These are phyloP conservation scores for Alloteropsis semialata DNA, from an alignment of 176 grass and related monocot genomes.

Conservation along the genomic window DNA sequence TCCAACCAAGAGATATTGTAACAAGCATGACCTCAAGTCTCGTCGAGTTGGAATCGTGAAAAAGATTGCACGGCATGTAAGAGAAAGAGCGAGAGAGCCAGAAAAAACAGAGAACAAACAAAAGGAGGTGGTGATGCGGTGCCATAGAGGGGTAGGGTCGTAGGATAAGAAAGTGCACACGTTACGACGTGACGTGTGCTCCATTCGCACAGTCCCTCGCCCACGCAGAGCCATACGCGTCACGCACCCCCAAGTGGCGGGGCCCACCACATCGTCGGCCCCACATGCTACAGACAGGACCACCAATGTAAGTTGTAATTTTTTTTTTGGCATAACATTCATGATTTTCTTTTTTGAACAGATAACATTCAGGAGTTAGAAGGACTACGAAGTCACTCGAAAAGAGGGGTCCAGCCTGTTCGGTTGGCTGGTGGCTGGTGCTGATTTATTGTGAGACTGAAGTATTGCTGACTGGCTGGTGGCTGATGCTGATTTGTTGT, in stretches of 20 bases:
- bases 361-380: no score
- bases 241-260: not conserved
- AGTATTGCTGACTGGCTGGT: no score
- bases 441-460: no score
- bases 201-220: not conserved
- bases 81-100: no score
- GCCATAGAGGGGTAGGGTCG: not conserved
- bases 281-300: not conserved
- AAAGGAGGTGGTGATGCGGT: not conserved
- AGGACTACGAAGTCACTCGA: no score
- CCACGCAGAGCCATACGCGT: not conserved
- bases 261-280: not conserved
- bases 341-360: no score
- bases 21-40: not conserved
- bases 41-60: not conserved
- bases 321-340: no score
- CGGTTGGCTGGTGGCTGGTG: no score
- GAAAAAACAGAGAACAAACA: not conserved
- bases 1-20: not conserved
- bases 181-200: not conserved
- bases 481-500: no score
- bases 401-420: no score
- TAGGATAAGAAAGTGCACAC: conserved; percentile 19
- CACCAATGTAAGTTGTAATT: not conserved
- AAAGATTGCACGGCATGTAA: not conserved